These are phyloP conservation scores for Xylaria nigripes DNA, from an alignment of 495 filamentous ascomycete genomes.

Conservation along the genomic window DNA sequence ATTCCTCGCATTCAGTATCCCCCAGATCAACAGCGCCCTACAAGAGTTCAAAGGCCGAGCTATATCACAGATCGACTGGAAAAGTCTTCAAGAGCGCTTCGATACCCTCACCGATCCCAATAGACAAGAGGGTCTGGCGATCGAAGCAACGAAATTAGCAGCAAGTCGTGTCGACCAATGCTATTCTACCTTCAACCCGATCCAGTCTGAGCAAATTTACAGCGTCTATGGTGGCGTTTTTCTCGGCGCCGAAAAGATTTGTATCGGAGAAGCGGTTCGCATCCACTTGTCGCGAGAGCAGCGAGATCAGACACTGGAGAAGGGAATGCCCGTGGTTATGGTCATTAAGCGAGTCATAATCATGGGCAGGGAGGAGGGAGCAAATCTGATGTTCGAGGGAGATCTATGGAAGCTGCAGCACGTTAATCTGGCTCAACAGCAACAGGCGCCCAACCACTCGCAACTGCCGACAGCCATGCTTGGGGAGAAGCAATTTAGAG, in stretches of 20 bases:
- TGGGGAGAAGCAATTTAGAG: conserved; percentile 28
- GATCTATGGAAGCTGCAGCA: conserved; percentile 23
- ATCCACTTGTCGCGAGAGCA: conserved; percentile 14
- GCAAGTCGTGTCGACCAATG: conserved; percentile 34
- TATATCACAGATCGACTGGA: conserved; percentile 7
- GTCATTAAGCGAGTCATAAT: conserved; percentile 21
- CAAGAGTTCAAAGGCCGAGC: conserved; percentile 5
- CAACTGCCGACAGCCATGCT: conserved; percentile 26
- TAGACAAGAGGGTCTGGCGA: conserved; percentile 24
- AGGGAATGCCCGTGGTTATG: conserved; percentile 26
- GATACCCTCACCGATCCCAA: not conserved
- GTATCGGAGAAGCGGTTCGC: conserved; percentile 31
- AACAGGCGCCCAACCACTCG: conserved; percentile 10
- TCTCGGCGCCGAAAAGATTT: conserved; percentile 38
- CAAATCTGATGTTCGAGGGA: conserved; percentile 9
- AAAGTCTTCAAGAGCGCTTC: conserved; percentile 4
- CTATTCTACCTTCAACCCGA: conserved; percentile 33
- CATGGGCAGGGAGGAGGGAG: conserved; percentile 8
- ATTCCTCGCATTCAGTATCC: conserved; percentile 40
- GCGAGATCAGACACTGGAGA: not conserved
- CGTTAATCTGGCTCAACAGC: conserved; percentile 6
- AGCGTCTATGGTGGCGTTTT: conserved; percentile 31
- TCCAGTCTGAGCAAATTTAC: conserved; percentile 4
- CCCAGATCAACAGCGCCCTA: conserved; percentile 14
- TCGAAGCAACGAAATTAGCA: conserved; percentile 40